These are phyloP conservation scores for Tetrapisispora fleetii DNA, from an alignment of 805 yeast genomes.

Conservation along the genomic window DNA sequence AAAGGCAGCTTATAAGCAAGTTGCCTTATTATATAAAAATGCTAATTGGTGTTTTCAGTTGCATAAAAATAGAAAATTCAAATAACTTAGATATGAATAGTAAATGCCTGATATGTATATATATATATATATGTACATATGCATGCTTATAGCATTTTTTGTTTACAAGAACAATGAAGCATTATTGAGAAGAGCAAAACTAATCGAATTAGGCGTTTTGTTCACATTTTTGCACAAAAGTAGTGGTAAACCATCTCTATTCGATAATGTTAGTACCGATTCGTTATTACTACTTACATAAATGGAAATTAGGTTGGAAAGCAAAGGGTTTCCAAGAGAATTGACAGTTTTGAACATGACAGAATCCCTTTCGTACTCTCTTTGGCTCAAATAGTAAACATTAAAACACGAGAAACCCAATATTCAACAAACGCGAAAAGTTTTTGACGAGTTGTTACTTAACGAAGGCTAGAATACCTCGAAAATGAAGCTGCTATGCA, in stretches of 20 bases:
- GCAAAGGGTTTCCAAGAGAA: background rate
- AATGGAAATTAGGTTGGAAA: background rate
- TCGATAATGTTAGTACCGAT: background rate
- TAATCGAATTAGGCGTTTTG: background rate
- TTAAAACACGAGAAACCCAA: background rate
- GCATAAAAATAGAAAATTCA: too few species aligned
- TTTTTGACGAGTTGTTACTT: too few species aligned
- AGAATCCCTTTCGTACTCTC: background rate
- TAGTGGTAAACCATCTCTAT: too few species aligned
- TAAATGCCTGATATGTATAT: too few species aligned
- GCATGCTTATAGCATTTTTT: too few species aligned
- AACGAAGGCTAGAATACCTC: background rate
- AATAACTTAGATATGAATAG: too few species aligned
- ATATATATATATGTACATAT: too few species aligned
- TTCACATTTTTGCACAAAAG: background rate
- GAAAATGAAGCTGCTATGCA: background rate
- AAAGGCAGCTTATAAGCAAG: too few species aligned
- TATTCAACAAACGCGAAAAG: background rate
- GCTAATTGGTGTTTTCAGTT: too few species aligned
- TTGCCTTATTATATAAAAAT: too few species aligned
- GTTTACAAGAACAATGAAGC: too few species aligned
- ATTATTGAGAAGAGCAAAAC: too few species aligned
- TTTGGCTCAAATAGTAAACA: background rate
- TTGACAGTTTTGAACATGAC: background rate
- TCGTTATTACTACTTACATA: background rate